Evolutionary conservation across 331 rosid genomes (phyloP).

Genomic region (Rhamnella rubrinervis): DNA sequence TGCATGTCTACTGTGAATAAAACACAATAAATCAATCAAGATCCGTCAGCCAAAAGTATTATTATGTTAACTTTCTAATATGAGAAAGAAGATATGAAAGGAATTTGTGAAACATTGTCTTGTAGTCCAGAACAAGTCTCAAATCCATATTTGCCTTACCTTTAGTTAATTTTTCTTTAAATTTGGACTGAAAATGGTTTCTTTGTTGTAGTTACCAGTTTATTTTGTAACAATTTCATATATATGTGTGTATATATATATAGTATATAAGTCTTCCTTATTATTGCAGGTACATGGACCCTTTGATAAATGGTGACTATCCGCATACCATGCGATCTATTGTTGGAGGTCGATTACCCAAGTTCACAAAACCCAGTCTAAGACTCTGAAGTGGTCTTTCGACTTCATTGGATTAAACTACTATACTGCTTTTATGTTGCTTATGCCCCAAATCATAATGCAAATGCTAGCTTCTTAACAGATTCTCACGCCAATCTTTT

Average conservation of each 20-base stretch:
- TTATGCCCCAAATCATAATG: conserved; percentile 2
- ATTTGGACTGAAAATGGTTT: too few relatives aligned
- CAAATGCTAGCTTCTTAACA: conserved; percentile 28
- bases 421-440: conserved; percentile 25
- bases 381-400: conserved; percentile 11
- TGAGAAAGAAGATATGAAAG: too few relatives aligned
- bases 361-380: conserved; percentile 17
- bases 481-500: conserved; percentile 19
- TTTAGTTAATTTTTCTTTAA: too few relatives aligned
- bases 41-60: too few relatives aligned
- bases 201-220: background rate
- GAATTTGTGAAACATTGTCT: too few relatives aligned
- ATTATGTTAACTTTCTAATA: too few relatives aligned
- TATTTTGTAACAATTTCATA: background rate
- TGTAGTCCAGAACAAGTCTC: too few relatives aligned
- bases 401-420: conserved; percentile 37
- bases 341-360: conserved; percentile 23
- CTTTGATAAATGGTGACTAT: conserved; percentile 28
- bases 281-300: conserved; percentile 31
- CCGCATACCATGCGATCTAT: conserved; percentile 24
- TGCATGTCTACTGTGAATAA: too few relatives aligned
- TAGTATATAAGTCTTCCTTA: background rate
- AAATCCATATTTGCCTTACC: too few relatives aligned
- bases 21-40: too few relatives aligned
- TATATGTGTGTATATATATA: background rate